Base-by-base conservation (phyloP, 306 rosid species). In the Quercus rubra region DNA sequence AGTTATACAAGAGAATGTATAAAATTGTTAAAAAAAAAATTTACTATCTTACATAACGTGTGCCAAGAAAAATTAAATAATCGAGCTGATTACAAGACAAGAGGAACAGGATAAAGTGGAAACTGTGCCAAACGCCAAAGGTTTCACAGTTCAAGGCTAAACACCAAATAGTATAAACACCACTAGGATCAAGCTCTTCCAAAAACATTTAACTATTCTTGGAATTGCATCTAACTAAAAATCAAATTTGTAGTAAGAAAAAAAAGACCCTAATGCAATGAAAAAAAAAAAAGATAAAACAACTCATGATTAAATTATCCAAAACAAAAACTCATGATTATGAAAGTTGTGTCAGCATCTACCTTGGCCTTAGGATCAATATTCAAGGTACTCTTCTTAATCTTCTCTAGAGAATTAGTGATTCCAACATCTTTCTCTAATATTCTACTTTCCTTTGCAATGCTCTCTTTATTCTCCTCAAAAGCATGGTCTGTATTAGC, bases 281-380 rank as follows among this genome's bases (percentile, higher is more conserved):
- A 67, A 52, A 61, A 71, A 33, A 30, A 30, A 81, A 69, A 57
- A 14, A 27, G 27, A 83, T 71, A 79, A 80, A 33, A 56, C 33
- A 23, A 83, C 93, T 90, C 82, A 90, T 92, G 77, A 46, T 79
- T 55, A 87, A 41, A 41, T 41, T 8, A 41, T 41, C 46, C 46
- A 8, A 41, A 41, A 8, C 46, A 41, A 41, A 41, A 28, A 83
- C 93, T 90, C 81, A 90, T 92, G 75, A 46, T 79, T 55, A 86
- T 86, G 28, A 80, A 74, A 71, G 87, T 64, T 55, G 87, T 62
- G 71, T 70, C 78, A 35, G 4, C 62, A 63, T 74, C 88, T 62
- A 30, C 73, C 86, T 78, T 79, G 61, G 72, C 76, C 83, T 74
- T 82, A 56, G 75, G 77, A 63, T 79, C 81, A 73, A 55, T 63